These are phyloP conservation scores for Lignosus rhinocerotis DNA, from an alignment of 1,284 basidiomycete species.

Conservation along the genomic window DNA sequence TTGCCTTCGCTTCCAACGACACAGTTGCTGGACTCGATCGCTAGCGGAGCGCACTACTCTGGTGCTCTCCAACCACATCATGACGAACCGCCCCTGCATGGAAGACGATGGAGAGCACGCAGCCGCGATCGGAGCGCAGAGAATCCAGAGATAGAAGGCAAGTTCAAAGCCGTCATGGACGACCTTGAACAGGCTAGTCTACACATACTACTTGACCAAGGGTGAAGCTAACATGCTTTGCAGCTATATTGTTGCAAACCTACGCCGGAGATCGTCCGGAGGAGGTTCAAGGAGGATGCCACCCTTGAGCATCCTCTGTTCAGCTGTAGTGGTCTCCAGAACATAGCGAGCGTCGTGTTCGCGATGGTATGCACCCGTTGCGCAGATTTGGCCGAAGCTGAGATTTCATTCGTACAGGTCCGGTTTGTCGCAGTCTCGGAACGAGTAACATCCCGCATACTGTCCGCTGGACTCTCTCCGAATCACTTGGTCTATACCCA, in stretches of 20 bases:
- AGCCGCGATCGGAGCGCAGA: constrained; percentile 21
- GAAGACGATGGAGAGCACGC: constrained; percentile 23
- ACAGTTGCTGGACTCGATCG: constrained; percentile 54
- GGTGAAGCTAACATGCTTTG: neutral
- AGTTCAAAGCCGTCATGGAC: constrained; percentile 37
- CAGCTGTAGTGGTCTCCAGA: constrained; percentile 49
- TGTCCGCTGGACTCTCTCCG: constrained; percentile 55
- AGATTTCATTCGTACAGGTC: constrained; percentile 39
- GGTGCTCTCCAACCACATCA: constrained; percentile 31
- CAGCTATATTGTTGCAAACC: constrained; percentile 59
- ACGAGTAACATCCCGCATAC: constrained; percentile 51
- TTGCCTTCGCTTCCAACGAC: constrained; percentile 45
- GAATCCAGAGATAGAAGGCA: constrained; percentile 14
- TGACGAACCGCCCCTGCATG: constrained; percentile 8
- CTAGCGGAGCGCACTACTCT: constrained; percentile 59
- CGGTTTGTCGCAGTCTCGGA: constrained; percentile 55
- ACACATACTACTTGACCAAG: neutral
- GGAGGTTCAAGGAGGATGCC: constrained; percentile 60
- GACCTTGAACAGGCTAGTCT: constrained; percentile 50
- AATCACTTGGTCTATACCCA: constrained; percentile 62
- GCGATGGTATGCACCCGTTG: constrained; percentile 46
- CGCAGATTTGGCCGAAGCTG: neutral
- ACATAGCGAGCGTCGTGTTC: constrained; percentile 53
- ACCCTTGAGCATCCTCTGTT: constrained; percentile 62
- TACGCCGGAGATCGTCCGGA: constrained; percentile 53